A percentile compares a stretch with the other conserved stretches of the same genome.
These are phyloP conservation scores for Aspergillus candidus DNA, from an alignment of 2,329 filamentous ascomycete genomes.

Conservation along the genomic window DNA sequence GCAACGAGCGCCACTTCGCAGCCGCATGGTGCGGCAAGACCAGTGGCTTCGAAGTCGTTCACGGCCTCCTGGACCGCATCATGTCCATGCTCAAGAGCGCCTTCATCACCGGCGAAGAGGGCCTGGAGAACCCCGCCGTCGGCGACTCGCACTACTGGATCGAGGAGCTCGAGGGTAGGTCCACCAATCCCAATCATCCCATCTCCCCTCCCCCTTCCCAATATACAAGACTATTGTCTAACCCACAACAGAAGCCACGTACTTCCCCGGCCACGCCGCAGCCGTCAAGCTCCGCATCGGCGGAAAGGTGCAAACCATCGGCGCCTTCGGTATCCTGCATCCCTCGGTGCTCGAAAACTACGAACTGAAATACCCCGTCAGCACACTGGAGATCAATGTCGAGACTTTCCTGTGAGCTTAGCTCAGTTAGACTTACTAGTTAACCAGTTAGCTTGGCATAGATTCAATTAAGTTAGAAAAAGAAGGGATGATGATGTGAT, in stretches of 20 bases:
- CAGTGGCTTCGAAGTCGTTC: conserved; percentile 90
- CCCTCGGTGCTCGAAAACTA: conserved; percentile 90
- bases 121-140: conserved; percentile 53
- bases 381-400: conserved; percentile 88
- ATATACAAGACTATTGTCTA: conserved; percentile 1
- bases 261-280: conserved; percentile 84
- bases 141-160: conserved; percentile 79
- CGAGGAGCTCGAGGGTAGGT: conserved; percentile 72
- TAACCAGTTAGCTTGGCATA: no score
- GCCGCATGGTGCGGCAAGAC: conserved; percentile 93
- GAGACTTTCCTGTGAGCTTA: conserved; percentile 71
- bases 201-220: neutral
- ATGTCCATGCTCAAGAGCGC: conserved; percentile 84
- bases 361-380: conserved; percentile 87
- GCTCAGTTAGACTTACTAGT: neutral
- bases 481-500: neutral
- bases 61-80: conserved; percentile 85
- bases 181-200: neutral
- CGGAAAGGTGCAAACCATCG: conserved; percentile 70
- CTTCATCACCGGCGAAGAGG: conserved; percentile 72
- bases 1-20: conserved; percentile 94
- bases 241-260: conserved; percentile 61
- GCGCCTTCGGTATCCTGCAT: conserved; percentile 89
- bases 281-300: conserved; percentile 70
- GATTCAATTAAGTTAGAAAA: neutral